Percentiles rank a stretch among this genome's conserved stretches.
phyloP scores from a whole-genome alignment of 2,329 filamentous ascomycete genomes.

The Curvularia spicifera region DNA sequence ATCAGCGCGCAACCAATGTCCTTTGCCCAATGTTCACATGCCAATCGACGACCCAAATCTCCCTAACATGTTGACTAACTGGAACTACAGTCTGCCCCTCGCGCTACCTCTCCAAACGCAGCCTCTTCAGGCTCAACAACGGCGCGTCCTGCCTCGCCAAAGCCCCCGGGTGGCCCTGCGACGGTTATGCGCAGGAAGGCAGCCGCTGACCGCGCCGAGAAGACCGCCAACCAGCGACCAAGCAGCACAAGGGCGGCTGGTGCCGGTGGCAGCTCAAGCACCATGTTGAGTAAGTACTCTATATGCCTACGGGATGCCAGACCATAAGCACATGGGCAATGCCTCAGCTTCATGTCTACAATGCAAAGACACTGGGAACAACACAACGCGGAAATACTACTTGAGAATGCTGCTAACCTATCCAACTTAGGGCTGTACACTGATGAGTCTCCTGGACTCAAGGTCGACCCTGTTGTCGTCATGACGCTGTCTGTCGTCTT shows the following conservation, averaged over 20 bases:
- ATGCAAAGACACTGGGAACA: neutral
- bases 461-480: constrained; percentile 97
- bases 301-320: neutral
- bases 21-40: neutral
- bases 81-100: constrained; percentile 30
- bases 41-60: neutral
- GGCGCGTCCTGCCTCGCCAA: constrained; percentile 82
- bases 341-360: no score
- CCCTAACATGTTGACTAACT: constrained; percentile 10
- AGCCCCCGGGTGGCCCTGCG: constrained; percentile 90
- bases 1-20: neutral
- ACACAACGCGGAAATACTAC: no score
- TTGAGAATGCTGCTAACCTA: constrained; percentile 23
- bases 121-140: constrained; percentile 68
- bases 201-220: constrained; percentile 96
- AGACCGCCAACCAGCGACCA: constrained; percentile 90
- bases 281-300: constrained; percentile 85
- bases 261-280: constrained; percentile 94
- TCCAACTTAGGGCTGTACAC: constrained; percentile 81
- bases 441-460: constrained; percentile 94
- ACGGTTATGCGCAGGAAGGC: constrained; percentile 95
- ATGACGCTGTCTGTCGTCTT: constrained; percentile 96
- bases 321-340: neutral
- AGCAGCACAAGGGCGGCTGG: constrained; percentile 92
- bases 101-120: constrained; percentile 48